These are phyloP conservation scores for Colletotrichum sp. DNA, from an alignment of 2,329 filamentous ascomycete genomes.

Conservation along the genomic window DNA sequence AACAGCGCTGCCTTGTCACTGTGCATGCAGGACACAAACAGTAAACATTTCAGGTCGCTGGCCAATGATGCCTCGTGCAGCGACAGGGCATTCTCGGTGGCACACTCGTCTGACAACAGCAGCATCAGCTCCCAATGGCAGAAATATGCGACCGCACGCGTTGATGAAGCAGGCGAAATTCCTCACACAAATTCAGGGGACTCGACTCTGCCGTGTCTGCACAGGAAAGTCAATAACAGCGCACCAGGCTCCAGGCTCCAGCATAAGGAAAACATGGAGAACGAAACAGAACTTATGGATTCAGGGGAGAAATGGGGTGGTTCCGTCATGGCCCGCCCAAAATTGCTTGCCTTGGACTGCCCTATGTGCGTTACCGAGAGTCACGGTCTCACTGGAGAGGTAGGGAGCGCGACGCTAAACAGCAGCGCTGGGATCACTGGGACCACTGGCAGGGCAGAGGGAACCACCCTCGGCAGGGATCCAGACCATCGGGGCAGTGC, in stretches of 20 bases:
- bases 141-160: background rate
- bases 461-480: background rate
- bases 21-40: background rate
- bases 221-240: background rate
- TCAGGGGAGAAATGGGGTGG: background rate
- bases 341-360: background rate
- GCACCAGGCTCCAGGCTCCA: background rate
- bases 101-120: background rate
- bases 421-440: background rate
- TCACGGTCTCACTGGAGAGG: background rate
- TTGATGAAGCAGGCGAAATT: background rate
- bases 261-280: background rate
- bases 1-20: background rate
- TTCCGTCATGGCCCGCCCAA: conserved; percentile 1
- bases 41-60: background rate
- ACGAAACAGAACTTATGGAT: background rate
- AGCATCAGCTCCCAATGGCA: background rate
- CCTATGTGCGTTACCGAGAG: background rate
- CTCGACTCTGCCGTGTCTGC: background rate
- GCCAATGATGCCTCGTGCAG: background rate
- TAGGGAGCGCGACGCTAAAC: conserved; percentile 5
- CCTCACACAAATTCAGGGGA: background rate
- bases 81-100: background rate
- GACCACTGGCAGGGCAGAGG: background rate
- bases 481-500: conserved; percentile 10